Evolutionary conservation across 2,329 filamentous ascomycete species (phyloP).

Genomic region (Akanthomyces lecanii): DNA sequence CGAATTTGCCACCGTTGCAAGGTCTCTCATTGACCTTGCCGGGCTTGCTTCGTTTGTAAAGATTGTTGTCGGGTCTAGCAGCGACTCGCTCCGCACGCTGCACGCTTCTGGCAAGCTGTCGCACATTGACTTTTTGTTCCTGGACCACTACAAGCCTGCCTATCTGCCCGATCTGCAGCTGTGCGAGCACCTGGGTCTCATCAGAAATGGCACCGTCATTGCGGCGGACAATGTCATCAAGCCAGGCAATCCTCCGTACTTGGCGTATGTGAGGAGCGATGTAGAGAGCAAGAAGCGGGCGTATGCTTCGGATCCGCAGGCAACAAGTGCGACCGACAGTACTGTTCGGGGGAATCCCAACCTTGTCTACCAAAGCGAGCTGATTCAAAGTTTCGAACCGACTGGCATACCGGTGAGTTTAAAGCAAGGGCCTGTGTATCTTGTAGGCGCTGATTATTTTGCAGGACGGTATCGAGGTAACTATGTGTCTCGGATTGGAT

Average conservation of each 20-base stretch:
- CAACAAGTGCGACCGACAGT: slow-evolving; percentile 22
- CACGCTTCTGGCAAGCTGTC: slow-evolving; percentile 48
- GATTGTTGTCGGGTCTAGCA: slow-evolving; percentile 66
- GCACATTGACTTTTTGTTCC: slow-evolving; percentile 67
- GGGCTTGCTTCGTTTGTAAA: slow-evolving; percentile 67
- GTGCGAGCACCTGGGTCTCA: slow-evolving; percentile 65
- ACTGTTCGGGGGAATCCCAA: slow-evolving; percentile 53
- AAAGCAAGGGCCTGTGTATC: not conserved
- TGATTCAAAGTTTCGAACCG: slow-evolving; percentile 63
- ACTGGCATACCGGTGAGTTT: slow-evolving; percentile 58
- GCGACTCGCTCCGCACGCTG: slow-evolving; percentile 60
- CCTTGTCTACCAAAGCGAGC: slow-evolving; percentile 60
- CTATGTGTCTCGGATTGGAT: slow-evolving; percentile 45
- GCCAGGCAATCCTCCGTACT: slow-evolving; percentile 66
- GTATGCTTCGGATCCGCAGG: slow-evolving; percentile 34
- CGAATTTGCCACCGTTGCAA: slow-evolving; percentile 67
- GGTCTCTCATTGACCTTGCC: slow-evolving; percentile 66
- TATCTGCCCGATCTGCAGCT: slow-evolving; percentile 73
- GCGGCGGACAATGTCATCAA: slow-evolving; percentile 69
- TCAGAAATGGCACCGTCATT: slow-evolving; percentile 58
- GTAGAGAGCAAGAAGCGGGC: slow-evolving; percentile 53
- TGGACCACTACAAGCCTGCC: slow-evolving; percentile 76
- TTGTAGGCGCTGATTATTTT: not conserved
- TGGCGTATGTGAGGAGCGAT: slow-evolving; percentile 64
- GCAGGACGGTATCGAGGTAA: slow-evolving; percentile 65